These are phyloP conservation scores for Leucocoprinus sp. DNA, from an alignment of 768 basidiomycete species.

Conservation along the genomic window DNA sequence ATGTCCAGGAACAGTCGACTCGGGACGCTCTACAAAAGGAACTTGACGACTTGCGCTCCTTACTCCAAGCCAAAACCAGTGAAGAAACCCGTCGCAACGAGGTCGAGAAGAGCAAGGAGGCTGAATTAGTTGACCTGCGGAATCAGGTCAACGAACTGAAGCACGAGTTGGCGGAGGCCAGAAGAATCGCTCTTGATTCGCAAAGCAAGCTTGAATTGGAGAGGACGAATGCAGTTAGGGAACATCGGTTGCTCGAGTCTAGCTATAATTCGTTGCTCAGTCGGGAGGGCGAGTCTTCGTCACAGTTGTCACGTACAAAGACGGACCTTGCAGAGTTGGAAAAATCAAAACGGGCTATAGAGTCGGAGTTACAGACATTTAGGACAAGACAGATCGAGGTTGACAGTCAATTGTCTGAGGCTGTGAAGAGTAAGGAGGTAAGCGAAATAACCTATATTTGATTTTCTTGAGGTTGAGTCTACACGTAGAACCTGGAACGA, in stretches of 20 bases:
- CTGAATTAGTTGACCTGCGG: constrained; percentile 71
- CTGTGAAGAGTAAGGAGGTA: constrained; percentile 68
- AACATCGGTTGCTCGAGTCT: constrained; percentile 50
- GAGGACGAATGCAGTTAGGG: constrained; percentile 52
- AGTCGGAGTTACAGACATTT: constrained; percentile 68
- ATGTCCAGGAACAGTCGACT: constrained; percentile 32
- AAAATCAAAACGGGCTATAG: constrained; percentile 56
- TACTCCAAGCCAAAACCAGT: constrained; percentile 76
- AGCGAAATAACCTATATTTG: constrained; percentile 12
- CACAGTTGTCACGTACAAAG: constrained; percentile 42
- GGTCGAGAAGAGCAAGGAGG: constrained; percentile 81
- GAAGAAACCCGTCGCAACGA: constrained; percentile 81
- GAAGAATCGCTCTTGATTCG: constrained; percentile 49
- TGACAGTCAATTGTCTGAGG: constrained; percentile 56
- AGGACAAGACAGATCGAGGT: constrained; percentile 60
- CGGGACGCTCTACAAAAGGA: constrained; percentile 69
- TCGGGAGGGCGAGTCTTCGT: constrained; percentile 44
- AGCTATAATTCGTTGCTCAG: constrained; percentile 61
- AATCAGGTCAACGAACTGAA: constrained; percentile 52
- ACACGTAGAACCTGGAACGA: constrained; percentile 60
- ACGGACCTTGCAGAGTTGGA: constrained; percentile 48
- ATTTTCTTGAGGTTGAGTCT: constrained; percentile 1
- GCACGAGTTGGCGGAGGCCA: constrained; percentile 57
- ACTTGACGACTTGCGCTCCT: constrained; percentile 76
- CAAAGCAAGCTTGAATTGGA: constrained; percentile 75